Conservation (phyloP, 306 rosid species). For the Citrullus amarus region DNA sequence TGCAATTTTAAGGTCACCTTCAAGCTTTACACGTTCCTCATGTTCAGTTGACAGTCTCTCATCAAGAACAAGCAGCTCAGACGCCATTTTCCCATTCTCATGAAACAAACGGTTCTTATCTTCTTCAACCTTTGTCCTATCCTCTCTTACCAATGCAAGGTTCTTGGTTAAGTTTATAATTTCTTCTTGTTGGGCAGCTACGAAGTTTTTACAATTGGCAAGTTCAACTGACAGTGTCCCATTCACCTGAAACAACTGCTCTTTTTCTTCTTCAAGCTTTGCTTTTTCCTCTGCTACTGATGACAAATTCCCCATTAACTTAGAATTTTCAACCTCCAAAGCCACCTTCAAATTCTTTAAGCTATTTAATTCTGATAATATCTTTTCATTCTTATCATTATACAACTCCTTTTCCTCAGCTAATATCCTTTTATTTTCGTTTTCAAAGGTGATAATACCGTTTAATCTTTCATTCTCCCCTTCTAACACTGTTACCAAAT, state of each 20-base stretch:
- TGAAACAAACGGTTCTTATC: slow-evolving; percentile 36
- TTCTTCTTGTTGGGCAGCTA: slow-evolving; percentile 38
- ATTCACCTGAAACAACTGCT: slow-evolving; percentile 34
- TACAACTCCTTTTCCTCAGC: slow-evolving; percentile 40
- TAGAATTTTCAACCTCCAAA: slow-evolving; percentile 45
- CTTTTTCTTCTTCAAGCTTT: slow-evolving; percentile 36
- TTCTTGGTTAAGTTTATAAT: slow-evolving; percentile 35
- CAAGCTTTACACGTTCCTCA: slow-evolving; percentile 35
- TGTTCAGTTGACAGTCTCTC: slow-evolving; percentile 37
- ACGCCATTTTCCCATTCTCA: slow-evolving; percentile 40
- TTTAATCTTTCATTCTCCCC: slow-evolving; percentile 44
- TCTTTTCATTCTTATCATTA: slow-evolving; percentile 41
- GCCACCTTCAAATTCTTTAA: slow-evolving; percentile 29
- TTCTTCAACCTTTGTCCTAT: slow-evolving; percentile 40
- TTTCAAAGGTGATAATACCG: slow-evolving; percentile 30
- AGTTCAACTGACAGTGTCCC: slow-evolving; percentile 38
- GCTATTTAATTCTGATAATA: slow-evolving; percentile 40
- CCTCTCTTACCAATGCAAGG: slow-evolving; percentile 38
- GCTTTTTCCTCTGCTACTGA: slow-evolving; percentile 40
- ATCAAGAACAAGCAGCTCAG: slow-evolving; percentile 38
- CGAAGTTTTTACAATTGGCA: slow-evolving; percentile 37
- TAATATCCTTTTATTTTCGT: slow-evolving; percentile 38
- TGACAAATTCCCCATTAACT: slow-evolving; percentile 34
- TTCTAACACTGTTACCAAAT: slow-evolving; percentile 43
- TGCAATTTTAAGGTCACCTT: slow-evolving; percentile 40